A percentile compares a stretch with the other conserved stretches of the same genome.
These are phyloP conservation scores for Rhytidiadelphus loreus DNA, from an alignment of 225 moss, liverwort and hornwort species.

Conservation along the genomic window DNA sequence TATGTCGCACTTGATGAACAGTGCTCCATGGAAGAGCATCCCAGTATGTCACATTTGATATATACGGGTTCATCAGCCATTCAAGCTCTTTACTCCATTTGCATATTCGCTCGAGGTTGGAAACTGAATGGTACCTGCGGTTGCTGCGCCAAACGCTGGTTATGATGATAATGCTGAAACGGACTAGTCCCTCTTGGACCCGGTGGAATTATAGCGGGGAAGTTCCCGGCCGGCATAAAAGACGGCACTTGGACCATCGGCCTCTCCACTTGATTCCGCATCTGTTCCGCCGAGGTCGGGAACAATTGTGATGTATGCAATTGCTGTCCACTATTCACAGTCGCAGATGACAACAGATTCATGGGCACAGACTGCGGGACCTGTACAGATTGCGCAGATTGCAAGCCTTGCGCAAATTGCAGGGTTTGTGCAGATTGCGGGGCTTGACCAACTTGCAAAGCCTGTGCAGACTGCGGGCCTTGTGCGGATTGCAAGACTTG, in stretches of 20 bases:
- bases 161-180: not conserved
- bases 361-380: not conserved
- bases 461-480: not conserved
- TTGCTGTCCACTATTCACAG: not conserved
- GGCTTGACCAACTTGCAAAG: not conserved
- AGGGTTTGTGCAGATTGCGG: not conserved
- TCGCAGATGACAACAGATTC: not conserved
- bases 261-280: not conserved
- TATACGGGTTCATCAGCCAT: no score
- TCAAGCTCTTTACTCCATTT: not conserved
- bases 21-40: no score
- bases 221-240: not conserved
- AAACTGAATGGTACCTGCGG: not conserved
- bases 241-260: not conserved
- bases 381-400: not conserved
- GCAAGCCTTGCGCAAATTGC: not conserved
- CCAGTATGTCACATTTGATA: not conserved
- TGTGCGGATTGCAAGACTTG: not conserved
- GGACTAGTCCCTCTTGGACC: not conserved
- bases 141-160: not conserved
- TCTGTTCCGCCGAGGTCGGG: constrained; percentile 11
- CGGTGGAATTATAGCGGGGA: not conserved
- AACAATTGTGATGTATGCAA: constrained; percentile 31
- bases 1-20: no score
- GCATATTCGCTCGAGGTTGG: not conserved